phyloP scores from a whole-genome alignment of 2,329 filamentous ascomycete species.

The Verticillium isaacii region DNA sequence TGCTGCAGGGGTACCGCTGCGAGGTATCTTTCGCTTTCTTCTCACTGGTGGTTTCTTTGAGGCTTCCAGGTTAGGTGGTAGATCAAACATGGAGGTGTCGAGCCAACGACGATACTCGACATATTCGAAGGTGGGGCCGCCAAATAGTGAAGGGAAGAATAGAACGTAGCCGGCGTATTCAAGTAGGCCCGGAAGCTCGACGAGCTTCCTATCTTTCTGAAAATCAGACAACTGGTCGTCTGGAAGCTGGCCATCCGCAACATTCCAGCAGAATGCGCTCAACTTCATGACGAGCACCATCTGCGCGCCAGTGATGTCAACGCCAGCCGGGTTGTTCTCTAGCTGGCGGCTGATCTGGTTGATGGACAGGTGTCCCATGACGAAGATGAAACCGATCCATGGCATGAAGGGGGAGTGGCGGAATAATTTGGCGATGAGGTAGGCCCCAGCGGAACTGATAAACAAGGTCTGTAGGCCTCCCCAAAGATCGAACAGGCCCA shows the following conservation, averaged over 20 bases:
- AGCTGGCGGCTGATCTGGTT: constrained; percentile 83
- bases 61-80: constrained; percentile 76
- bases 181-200: constrained; percentile 66
- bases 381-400: constrained; percentile 89
- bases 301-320: constrained; percentile 92
- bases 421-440: constrained; percentile 77
- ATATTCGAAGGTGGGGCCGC: constrained; percentile 90
- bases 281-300: constrained; percentile 99
- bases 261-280: constrained; percentile 95
- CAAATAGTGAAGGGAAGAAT: constrained; percentile 90
- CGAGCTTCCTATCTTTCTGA: constrained; percentile 77
- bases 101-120: constrained; percentile 90
- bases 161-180: constrained; percentile 89
- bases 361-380: constrained; percentile 93
- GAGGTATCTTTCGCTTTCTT: constrained; percentile 87
- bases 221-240: constrained; percentile 76
- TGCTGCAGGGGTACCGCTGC: constrained; percentile 79
- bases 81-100: constrained; percentile 89
- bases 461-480: constrained; percentile 72
- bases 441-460: constrained; percentile 75
- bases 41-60: constrained; percentile 79
- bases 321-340: constrained; percentile 54
- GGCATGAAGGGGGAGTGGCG: constrained; percentile 86
- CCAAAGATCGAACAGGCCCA: constrained; percentile 94
- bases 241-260: constrained; percentile 83